These are phyloP conservation scores for Botrytis fabae DNA, from an alignment of 2,329 filamentous ascomycete species.

Conservation along the genomic window DNA sequence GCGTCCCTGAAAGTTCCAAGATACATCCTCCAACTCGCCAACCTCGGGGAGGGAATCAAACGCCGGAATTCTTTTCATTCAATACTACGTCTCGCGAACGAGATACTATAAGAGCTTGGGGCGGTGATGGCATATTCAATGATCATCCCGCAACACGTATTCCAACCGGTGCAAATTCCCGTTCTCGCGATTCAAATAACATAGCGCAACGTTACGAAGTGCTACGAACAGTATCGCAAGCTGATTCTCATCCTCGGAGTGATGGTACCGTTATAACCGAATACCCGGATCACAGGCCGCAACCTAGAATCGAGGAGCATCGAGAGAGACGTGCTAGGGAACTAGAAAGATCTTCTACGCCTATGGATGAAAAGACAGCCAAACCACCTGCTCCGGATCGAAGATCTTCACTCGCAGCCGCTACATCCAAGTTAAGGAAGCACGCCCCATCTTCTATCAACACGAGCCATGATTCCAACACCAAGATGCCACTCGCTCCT, in stretches of 20 bases:
- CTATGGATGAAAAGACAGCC: slow-evolving; percentile 17
- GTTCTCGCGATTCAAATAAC: not conserved
- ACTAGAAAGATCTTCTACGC: slow-evolving; percentile 24
- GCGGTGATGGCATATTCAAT: slow-evolving; percentile 35
- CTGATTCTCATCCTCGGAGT: slow-evolving; percentile 27
- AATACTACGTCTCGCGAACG: slow-evolving; percentile 16
- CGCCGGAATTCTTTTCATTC: slow-evolving; percentile 36
- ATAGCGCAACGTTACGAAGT: slow-evolving; percentile 27
- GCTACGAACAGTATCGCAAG: slow-evolving; percentile 26
- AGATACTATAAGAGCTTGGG: slow-evolving; percentile 31
- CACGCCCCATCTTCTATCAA: not conserved
- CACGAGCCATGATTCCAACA: not conserved
- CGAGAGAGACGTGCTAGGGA: not conserved
- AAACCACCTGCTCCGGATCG: slow-evolving; percentile 35
- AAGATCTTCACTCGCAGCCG: slow-evolving; percentile 35
- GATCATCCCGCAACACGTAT: slow-evolving; percentile 28
- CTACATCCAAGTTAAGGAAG: slow-evolving; percentile 31
- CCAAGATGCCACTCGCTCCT: slow-evolving; percentile 3
- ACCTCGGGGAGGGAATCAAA: slow-evolving; percentile 26
- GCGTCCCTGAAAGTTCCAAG: slow-evolving; percentile 27
- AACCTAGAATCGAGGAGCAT: slow-evolving; percentile 17
- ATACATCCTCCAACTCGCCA: slow-evolving; percentile 22
- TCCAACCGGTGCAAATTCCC: slow-evolving; percentile 23
- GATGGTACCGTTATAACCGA: slow-evolving; percentile 29
- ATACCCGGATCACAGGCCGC: not conserved